Evolutionary conservation across 441 rosid species (phyloP).

Genomic region (Populus hybrid): DNA sequence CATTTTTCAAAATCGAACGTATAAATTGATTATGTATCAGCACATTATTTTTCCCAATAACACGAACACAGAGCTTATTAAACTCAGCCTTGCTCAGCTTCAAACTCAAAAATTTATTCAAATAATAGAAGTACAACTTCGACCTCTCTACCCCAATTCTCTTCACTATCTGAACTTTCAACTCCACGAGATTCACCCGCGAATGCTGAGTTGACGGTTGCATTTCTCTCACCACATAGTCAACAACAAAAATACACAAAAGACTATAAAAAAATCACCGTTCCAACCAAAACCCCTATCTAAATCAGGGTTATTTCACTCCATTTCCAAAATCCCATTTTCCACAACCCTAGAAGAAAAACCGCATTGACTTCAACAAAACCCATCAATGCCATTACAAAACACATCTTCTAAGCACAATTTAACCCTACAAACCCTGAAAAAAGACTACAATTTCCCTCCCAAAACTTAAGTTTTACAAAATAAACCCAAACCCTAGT

Average conservation of each 20-base stretch:
- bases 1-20: conserved; percentile 63
- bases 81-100: conserved; percentile 70
- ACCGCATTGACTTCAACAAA: conserved; percentile 16
- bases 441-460: neutral
- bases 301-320: conserved; percentile 20
- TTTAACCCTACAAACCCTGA: conserved; percentile 5
- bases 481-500: conserved; percentile 2
- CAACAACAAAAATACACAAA: neutral
- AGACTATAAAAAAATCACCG: conserved; percentile 14
- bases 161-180: conserved; percentile 46
- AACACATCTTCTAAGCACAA: conserved; percentile 2
- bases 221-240: conserved; percentile 48
- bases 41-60: conserved; percentile 73
- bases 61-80: conserved; percentile 55
- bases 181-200: conserved; percentile 62
- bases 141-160: conserved; percentile 39
- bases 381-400: conserved; percentile 9
- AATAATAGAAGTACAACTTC: conserved; percentile 52
- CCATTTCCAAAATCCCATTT: conserved; percentile 21
- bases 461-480: conserved; percentile 3
- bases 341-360: conserved; percentile 7
- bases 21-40: conserved; percentile 70
- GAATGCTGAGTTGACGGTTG: conserved; percentile 60
- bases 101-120: conserved; percentile 64
- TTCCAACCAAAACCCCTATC: conserved; percentile 16